Base-by-base conservation (phyloP, 2,329 filamentous ascomycete species). In the Pseudophaeomoniella oleicola region DNA sequence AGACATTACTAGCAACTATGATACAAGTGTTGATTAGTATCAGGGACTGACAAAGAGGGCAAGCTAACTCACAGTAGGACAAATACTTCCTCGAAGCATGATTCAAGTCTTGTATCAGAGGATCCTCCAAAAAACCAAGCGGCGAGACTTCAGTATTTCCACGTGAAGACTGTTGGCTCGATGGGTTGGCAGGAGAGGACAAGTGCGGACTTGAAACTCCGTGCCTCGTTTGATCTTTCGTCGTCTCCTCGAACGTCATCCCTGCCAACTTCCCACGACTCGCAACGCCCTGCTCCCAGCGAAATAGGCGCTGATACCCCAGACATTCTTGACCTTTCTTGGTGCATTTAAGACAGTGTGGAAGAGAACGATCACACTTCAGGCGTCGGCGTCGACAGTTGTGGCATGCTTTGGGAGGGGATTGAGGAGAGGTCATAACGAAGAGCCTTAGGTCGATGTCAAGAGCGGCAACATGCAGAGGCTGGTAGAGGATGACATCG, bases 191-290 rank as follows among this genome's bases (percentile, higher is more conserved):
- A 30, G 30, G 15, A 9, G 12, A 13, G 22, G 22, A 27, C 22
- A 27, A n/a, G n/a, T n/a, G n/a, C n/a, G n/a, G n/a, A 27, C 22
- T 27, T 27, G 22, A 27, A 6, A 9, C n/a, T 27, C 22, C 16
- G 12, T 18, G 18, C 17, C 29, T 12, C 13, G 42, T 18, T 38
- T 14, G 30, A 34, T 19, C 40, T 44, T 49, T 30, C 14, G 29
- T 37, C 13, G 50, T 44, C 39, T 64, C 62, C 38, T 62, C 57
- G 45, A 64, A 69, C 16, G 61, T 62, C 47, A 62, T 62, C n/a
- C 66, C 66, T 62, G 68, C 67, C 65, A 69, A 60, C 49, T 60
- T 62, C 15, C 59, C 59, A 22, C 59, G 59, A 45, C 59, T 62
- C 15, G 59, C 59, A 32, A 62, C 56, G 31, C 57, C 57, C 36